A percentile compares a stretch with the other conserved stretches of the same genome.
These are phyloP conservation scores for Garcileccinum viscosum DNA, from an alignment of 1,284 basidiomycete genomes.

Conservation along the genomic window DNA sequence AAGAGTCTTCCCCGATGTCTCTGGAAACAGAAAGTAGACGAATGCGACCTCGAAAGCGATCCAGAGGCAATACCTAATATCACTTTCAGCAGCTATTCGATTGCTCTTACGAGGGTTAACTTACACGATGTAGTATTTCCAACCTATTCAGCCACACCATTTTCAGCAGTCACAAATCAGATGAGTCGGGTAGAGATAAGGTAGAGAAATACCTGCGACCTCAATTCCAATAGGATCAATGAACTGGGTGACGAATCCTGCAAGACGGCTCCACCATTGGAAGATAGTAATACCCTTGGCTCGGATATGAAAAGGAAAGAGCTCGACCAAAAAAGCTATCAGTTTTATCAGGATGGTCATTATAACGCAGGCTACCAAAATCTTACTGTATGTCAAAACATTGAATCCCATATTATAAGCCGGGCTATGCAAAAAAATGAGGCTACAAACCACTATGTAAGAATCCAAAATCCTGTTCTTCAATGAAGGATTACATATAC, in stretches of 20 bases:
- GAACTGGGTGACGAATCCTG: constrained; percentile 15
- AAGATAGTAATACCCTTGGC: constrained; percentile 23
- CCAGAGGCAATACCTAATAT: constrained; percentile 47
- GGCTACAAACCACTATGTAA: neutral
- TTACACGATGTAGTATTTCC: constrained; percentile 25
- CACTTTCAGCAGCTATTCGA: neutral
- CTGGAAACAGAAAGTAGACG: constrained; percentile 60
- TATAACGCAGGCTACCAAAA: neutral
- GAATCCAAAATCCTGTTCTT: neutral
- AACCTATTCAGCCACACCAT: constrained; percentile 3
- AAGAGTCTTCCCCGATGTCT: constrained; percentile 56
- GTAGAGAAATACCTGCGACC: constrained; percentile 11
- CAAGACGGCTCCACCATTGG: constrained; percentile 19
- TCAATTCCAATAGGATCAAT: constrained; percentile 25
- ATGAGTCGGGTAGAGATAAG: neutral
- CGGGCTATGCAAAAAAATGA: neutral
- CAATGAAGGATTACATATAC: neutral
- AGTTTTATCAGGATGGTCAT: neutral
- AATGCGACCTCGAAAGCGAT: constrained; percentile 52
- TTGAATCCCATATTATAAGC: neutral
- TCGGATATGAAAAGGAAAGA: constrained; percentile 30
- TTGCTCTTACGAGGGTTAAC: neutral
- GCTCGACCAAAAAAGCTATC: constrained; percentile 24
- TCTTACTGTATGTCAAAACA: neutral
- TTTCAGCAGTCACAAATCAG: neutral